Evolutionary conservation across 805 yeast genomes (phyloP).

Genomic region (Isabelozyma gotoi): DNA sequence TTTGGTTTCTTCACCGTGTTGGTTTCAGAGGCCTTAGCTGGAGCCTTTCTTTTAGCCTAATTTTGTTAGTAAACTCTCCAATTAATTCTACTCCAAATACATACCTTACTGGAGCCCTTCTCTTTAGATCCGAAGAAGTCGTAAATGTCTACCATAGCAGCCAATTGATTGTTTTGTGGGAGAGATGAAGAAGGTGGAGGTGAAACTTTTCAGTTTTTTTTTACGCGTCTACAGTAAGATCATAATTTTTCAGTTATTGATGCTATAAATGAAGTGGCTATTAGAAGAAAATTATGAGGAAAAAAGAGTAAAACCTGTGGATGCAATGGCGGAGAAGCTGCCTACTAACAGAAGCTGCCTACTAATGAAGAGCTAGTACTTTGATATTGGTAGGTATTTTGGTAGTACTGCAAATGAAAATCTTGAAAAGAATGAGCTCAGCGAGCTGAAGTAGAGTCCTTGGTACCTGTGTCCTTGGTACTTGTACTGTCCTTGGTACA

Average conservation of each 20-base stretch:
- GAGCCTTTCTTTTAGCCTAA: neutral
- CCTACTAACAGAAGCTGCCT: no score
- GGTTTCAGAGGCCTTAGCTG: neutral
- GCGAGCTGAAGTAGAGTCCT: no score
- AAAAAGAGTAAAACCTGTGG: no score
- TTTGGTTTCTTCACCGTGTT: conserved; percentile 1
- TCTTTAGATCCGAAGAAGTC: conserved; percentile 1
- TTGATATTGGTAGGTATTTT: no score
- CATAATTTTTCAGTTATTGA: neutral
- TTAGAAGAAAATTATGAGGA: no score
- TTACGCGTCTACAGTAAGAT: neutral
- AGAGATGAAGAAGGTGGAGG: neutral
- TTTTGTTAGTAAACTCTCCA: neutral
- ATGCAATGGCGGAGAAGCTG: no score
- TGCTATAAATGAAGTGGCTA: neutral
- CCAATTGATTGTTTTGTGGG: neutral
- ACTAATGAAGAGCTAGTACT: no score
- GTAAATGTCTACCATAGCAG: neutral
- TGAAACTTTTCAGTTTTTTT: neutral
- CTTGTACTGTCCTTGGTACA: no score
- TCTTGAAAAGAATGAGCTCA: no score
- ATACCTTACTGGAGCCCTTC: neutral
- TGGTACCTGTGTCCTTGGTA: no score
- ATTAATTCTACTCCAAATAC: neutral
- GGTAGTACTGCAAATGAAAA: no score